Percentiles rank a stretch among this genome's conserved stretches.
Conservation (phyloP, 1,284 basidiomycete genomes). For the Neolentinus lepideus region DNA sequence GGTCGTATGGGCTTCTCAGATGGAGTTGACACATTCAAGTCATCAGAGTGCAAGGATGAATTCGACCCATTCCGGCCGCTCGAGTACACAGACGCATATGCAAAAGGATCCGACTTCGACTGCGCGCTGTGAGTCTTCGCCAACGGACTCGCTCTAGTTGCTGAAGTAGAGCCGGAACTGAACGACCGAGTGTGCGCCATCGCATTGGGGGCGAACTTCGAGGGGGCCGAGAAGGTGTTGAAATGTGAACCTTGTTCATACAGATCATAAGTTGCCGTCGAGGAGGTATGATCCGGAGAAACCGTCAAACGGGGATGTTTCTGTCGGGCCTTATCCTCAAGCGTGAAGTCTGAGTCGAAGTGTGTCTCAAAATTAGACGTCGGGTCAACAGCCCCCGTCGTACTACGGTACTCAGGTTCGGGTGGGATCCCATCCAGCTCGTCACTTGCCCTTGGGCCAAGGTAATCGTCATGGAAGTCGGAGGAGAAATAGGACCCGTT, state of each 20-base stretch:
- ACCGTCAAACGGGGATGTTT: background rate
- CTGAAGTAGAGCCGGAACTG: constrained; percentile 19
- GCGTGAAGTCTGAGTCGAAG: constrained; percentile 32
- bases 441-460: constrained; percentile 18
- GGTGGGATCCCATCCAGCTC: background rate
- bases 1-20: background rate
- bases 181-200: constrained; percentile 29
- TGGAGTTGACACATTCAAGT: background rate
- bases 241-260: constrained; percentile 25
- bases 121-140: background rate
- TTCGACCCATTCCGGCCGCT: constrained; percentile 11
- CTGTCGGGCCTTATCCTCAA: constrained; percentile 14
- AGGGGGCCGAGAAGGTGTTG: constrained; percentile 9
- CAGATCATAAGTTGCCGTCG: background rate
- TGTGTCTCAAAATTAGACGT: constrained; percentile 12
- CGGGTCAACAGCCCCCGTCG: constrained; percentile 2
- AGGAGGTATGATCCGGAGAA: background rate
- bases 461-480: constrained; percentile 12
- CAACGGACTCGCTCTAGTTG: background rate
- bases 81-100: constrained; percentile 14
- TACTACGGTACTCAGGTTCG: background rate
- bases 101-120: background rate
- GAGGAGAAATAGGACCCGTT: constrained; percentile 2
- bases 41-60: constrained; percentile 8
- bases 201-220: constrained; percentile 12